These are phyloP conservation scores for Triadica sebifera DNA, from an alignment of 345 rosid species.

Conservation along the genomic window DNA sequence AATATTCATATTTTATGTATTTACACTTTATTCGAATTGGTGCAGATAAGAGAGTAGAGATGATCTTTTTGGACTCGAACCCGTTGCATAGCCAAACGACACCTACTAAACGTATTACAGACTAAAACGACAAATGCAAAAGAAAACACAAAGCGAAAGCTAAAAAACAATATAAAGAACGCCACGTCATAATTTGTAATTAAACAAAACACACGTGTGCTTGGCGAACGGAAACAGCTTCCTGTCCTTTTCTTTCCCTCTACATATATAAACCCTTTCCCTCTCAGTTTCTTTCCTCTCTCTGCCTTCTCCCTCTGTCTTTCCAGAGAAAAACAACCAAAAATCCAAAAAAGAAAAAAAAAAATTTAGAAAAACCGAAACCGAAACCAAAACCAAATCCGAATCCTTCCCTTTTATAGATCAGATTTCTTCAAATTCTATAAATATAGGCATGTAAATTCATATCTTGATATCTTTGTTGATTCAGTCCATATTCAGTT, in stretches of 20 bases:
- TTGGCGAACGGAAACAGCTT: not conserved
- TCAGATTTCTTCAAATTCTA: not conserved
- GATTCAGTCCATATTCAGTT: not conserved
- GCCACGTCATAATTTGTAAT: constrained; percentile 26
- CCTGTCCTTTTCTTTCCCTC: constrained; percentile 16
- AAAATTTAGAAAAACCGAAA: not conserved
- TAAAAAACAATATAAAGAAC: not conserved
- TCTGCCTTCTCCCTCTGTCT: constrained; percentile 18
- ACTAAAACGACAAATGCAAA: not conserved
- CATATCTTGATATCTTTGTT: no score
- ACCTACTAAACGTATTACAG: not conserved
- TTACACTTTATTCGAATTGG: no score
- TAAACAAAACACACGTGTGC: constrained; percentile 15
- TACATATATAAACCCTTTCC: not conserved
- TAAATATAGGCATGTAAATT: not conserved
- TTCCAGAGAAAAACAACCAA: constrained; percentile 3
- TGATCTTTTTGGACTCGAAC: no score
- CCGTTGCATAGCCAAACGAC: not conserved
- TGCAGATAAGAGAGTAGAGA: no score
- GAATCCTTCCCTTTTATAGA: constrained; percentile 15
- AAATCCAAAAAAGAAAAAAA: not conserved
- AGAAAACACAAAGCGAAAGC: not conserved
- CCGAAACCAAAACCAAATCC: not conserved
- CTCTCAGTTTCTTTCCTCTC: not conserved
- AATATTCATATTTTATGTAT: no score